Base-by-base conservation (phyloP, 331 rosid genomes). In the Ulmus americana region DNA sequence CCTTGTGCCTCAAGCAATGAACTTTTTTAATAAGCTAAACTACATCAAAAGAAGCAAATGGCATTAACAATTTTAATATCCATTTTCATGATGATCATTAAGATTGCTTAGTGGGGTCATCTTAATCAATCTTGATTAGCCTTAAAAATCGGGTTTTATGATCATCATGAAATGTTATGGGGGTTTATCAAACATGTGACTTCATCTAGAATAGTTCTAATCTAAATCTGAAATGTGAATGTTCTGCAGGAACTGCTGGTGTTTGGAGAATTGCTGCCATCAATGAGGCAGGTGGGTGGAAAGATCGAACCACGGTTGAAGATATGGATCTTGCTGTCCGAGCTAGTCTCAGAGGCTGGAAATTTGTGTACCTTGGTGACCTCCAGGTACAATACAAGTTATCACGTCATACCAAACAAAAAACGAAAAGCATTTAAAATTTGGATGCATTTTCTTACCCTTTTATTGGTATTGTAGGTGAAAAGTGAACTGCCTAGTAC, bases 241-340 rank as follows among this genome's bases (percentile, higher is more conserved):
- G 2, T 71, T 45, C 10, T 78, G 71, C 72, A 90, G 97, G 97
- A 18, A 94, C 99, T 42, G 97, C 97, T 43, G 99, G 98, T 59
- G 72, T 94, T 7, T 94, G 98, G 97, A 87, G 98, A 84, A 89
- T 94, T 55, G 97, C 88, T 47, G 99, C 99, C 4, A 94, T 94
- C 52, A 90, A 87, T 10, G 99, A 94, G 79, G 99, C 99, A 1
- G 97, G 99, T 2, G 99, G 95, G 20, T 89, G 99, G 97, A 94
- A 94, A 70, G 97, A 94, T 74, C 80, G 99, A 62, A 94, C 99
- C 41, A 94, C 99, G 0, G 99, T 90, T 51, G 99, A 94, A 70
- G 99, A 94, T 62, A 94, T 94, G 99, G 99, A 94, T 75, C 97
- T 89, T 66, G 97, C 99, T 4, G 92, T 94, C 51, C 95, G 99